These are phyloP conservation scores for Pogostemon cablin DNA, from an alignment of 257 asterid genomes.

Conservation along the genomic window DNA sequence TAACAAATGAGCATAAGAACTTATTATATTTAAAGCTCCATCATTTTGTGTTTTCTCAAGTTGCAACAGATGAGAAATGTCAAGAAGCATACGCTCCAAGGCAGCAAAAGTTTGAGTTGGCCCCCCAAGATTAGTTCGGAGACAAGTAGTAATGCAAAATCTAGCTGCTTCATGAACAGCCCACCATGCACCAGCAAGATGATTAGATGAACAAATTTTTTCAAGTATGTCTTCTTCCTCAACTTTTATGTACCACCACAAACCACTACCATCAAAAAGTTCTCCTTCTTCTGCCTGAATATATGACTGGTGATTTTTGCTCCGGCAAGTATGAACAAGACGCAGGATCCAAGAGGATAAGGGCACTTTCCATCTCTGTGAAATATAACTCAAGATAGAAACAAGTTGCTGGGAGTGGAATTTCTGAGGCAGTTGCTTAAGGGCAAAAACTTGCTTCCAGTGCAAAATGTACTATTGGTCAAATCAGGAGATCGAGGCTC, in stretches of 20 bases:
- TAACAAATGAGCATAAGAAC: constrained; percentile 86
- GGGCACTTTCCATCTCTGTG: constrained; percentile 97
- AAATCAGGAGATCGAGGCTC: constrained; percentile 55
- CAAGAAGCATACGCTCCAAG: constrained; percentile 96
- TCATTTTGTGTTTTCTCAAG: constrained; percentile 83
- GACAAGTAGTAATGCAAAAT: constrained; percentile 92
- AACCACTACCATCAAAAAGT: constrained; percentile 53
- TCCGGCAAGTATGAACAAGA: constrained; percentile 66
- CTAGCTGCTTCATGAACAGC: constrained; percentile 97
- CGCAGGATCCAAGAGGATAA: constrained; percentile 94
- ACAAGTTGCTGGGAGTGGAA: constrained; percentile 95
- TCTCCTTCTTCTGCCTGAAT: constrained; percentile 68
- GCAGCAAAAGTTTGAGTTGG: constrained; percentile 99
- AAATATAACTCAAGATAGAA: constrained; percentile 85
- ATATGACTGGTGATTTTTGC: constrained; percentile 53
- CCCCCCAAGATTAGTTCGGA: constrained; percentile 98
- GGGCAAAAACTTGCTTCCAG: constrained; percentile 95
- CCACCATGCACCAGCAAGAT: constrained; percentile 98
- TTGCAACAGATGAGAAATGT: constrained; percentile 79
- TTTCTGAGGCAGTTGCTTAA: constrained; percentile 79
- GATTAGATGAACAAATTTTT: constrained; percentile 72
- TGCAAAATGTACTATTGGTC: constrained; percentile 47
- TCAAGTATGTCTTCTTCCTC: constrained; percentile 77
- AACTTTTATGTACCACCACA: constrained; percentile 69
- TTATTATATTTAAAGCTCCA: constrained; percentile 70